A percentile compares a stretch with the other conserved stretches of the same genome.
Conservation (phyloP, 768 basidiomycete species). For the Pholiota microspora region DNA sequence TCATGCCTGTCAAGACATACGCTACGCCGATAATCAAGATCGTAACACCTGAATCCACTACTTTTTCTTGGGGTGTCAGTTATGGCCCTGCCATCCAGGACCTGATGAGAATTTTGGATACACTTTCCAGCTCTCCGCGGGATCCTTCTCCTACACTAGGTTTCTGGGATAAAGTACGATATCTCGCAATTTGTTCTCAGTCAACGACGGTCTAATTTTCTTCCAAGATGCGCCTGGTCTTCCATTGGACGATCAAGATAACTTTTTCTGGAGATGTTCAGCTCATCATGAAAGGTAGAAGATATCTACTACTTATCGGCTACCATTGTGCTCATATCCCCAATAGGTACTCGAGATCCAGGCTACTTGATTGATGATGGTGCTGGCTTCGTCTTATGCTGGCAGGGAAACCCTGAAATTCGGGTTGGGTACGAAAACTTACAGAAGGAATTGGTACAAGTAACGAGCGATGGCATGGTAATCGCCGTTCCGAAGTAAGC, state of each 20-base stretch:
- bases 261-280: constrained; percentile 72
- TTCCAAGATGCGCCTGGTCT: constrained; percentile 63
- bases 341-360: constrained; percentile 78
- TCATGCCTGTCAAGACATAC: constrained; percentile 95
- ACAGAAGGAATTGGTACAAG: constrained; percentile 78
- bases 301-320: neutral
- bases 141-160: constrained; percentile 84
- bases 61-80: constrained; percentile 88
- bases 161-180: constrained; percentile 89
- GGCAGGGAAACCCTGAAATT: constrained; percentile 73
- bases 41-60: constrained; percentile 59
- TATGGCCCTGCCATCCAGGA: constrained; percentile 87
- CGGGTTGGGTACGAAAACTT: constrained; percentile 68
- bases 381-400: constrained; percentile 85
- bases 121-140: constrained; percentile 69
- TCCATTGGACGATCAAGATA: constrained; percentile 78
- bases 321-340: neutral
- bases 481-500: constrained; percentile 85
- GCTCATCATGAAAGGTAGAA: constrained; percentile 80
- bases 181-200: neutral
- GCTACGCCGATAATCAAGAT: constrained; percentile 72
- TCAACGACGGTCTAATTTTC: constrained; percentile 6
- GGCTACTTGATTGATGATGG: constrained; percentile 67
- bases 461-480: constrained; percentile 75
- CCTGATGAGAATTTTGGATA: constrained; percentile 79